phyloP scores from a whole-genome alignment of 352 stramenopile genomes.

The Pythium pyrilobum region DNA sequence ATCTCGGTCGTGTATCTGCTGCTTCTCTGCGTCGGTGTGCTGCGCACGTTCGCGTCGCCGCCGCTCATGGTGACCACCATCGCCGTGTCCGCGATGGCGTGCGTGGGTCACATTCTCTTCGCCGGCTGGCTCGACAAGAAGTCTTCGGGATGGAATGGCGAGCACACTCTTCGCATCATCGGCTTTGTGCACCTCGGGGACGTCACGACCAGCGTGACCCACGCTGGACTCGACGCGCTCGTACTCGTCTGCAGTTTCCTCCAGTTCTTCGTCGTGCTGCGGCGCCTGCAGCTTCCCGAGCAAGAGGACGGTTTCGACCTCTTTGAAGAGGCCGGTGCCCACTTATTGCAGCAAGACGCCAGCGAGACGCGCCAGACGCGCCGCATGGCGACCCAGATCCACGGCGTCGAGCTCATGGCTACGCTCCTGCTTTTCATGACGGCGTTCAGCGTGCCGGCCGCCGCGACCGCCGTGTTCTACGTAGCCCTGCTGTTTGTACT shows the following conservation, averaged over 20 bases:
- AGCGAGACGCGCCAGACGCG: conserved; percentile 24
- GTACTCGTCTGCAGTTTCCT: conserved; percentile 47
- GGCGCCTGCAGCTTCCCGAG: conserved; percentile 26
- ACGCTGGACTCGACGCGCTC: conserved; percentile 55
- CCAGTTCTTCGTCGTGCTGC: conserved; percentile 63
- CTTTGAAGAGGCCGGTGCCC: conserved; percentile 46
- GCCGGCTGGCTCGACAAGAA: conserved; percentile 11
- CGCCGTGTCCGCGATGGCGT: conserved; percentile 34
- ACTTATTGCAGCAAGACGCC: conserved; percentile 28
- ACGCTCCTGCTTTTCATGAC: conserved; percentile 56
- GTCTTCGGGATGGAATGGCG: conserved; percentile 7
- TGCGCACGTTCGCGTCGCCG: conserved; percentile 60
- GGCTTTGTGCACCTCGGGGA: conserved; percentile 38
- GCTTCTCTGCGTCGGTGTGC: conserved; percentile 52
- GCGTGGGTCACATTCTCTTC: conserved; percentile 39
- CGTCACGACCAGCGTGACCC: conserved; percentile 31
- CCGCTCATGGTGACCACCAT: conserved; percentile 39
- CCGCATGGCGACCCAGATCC: conserved; percentile 27
- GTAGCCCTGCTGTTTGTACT: conserved; percentile 49
- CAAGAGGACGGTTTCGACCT: conserved; percentile 37
- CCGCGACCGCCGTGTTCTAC: conserved; percentile 54
- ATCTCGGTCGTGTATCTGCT: conserved; percentile 69
- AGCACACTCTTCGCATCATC: conserved; percentile 23
- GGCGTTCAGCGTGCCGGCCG: conserved; percentile 48
- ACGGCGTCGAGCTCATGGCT: conserved; percentile 33